Evolutionary conservation across 495 filamentous ascomycete species (phyloP), one percentile per base, ranked within the genome.

Genomic region (Penicillium lividum): DNA sequence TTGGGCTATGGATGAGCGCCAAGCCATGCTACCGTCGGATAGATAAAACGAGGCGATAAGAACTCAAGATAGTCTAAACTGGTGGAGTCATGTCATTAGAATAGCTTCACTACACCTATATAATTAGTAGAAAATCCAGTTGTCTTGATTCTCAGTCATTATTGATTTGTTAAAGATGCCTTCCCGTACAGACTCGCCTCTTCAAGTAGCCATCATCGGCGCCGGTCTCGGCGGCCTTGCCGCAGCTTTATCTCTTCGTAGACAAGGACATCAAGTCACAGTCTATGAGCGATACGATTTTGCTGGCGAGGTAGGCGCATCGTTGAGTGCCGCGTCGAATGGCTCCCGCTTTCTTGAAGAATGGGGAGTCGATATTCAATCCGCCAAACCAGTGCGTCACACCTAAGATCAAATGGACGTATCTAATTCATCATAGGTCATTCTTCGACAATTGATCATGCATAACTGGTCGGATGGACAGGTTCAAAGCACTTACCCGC

Each of bases 201-300:
- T 66, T 38, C 59, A 62, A 48, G 52, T 69, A 9, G 68, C 68
- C 65, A 75, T 84, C 38, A 75, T 83, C 15, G 82, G 82, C 13
- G 82, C 77, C 7, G 82, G 82, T 3, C 81, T 84, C 25, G 80
- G 80, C n/a, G 82, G 82, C 11, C 64, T 84, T 10, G 65, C 74
- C 3, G 77, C 81, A 6, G 81, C 82, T 0, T 73, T 84, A n/a
- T 75, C 71, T 9, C 61, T 86, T 5, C 75, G 80, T 29, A 75
- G 75, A 11, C 68, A 77, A 38, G 82, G 82, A 7, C 83, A 85
- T 49, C 16, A 71, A 2, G 80, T 84, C 48, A 69, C 71, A 3
- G 75, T 83, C 5, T 73, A 69, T 55, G 68, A 71, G 44, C 51
- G 66, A 57, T 67, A 65, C 22, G 65, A 72, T 53, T 70, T 65